Conservation (phyloP, 345 rosid species). For the Brassica rapa region DNA sequence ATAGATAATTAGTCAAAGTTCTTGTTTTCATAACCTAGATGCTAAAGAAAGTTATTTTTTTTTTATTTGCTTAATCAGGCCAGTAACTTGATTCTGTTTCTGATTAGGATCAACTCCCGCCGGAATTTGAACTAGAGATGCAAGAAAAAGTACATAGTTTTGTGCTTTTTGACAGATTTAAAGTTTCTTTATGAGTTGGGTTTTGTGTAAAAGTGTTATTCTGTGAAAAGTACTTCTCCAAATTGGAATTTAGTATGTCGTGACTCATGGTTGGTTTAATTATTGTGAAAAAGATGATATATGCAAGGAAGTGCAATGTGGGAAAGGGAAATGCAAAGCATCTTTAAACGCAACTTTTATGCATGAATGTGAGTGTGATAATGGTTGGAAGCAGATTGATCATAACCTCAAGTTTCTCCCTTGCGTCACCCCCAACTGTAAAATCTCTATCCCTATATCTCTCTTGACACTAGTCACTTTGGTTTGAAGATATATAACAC, state of each 20-base stretch:
- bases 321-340: slow-evolving; percentile 65
- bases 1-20: neutral
- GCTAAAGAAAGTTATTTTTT: neutral
- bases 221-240: slow-evolving; percentile 1
- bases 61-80: neutral
- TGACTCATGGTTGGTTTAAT: slow-evolving; percentile 14
- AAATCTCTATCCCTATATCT: slow-evolving; percentile 33
- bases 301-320: slow-evolving; percentile 64
- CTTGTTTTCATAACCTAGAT: neutral
- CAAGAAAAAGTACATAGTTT: slow-evolving; percentile 5
- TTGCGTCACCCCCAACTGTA: slow-evolving; percentile 81
- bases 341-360: slow-evolving; percentile 41
- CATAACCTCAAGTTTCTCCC: slow-evolving; percentile 68
- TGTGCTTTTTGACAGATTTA: neutral
- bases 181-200: slow-evolving; percentile 25
- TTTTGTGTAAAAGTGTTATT: neutral
- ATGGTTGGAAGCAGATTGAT: slow-evolving; percentile 73
- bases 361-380: slow-evolving; percentile 62
- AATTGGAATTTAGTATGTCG: neutral
- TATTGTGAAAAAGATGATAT: slow-evolving; percentile 43
- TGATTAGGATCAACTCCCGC: slow-evolving; percentile 20
- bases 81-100: neutral
- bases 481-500: slow-evolving; percentile 10
- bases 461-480: neutral
- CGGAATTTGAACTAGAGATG: slow-evolving; percentile 18